Evolutionary conservation across 148 eudicot genomes (phyloP), one percentile per base, ranked within the genome.

Genomic region (Diospyros kaki): DNA sequence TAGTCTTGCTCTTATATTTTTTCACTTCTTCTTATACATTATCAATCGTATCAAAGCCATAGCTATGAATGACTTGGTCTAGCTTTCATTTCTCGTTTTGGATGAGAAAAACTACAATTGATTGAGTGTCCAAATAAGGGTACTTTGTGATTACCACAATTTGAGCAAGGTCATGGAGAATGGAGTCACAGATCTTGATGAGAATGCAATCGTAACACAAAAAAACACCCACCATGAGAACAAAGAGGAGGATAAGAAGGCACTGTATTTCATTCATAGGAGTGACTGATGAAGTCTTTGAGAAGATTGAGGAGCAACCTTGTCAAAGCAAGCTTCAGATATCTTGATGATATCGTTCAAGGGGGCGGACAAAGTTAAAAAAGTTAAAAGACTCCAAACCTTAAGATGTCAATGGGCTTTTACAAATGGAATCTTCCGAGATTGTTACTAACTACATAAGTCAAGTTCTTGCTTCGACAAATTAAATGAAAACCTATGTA

Each of bases 291-390:
- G 75, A 3, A 52, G 41, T 42, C 7, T 59, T 72, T 59, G 52
- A 72, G 64, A 72, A 72, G 75, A 72, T 72, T 12, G 53, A 1
- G 65, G 54, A 13, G 75, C 75, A 58, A 55, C 59, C 3, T 6
- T 14, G 12, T 9, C 59, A 9, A 55, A 55, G 59, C 59, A 55
- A 55, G 59, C 59, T 2, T 13, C 2, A 14, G 59, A 55, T 14
- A 55, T 10, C 3, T 14, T 55, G 3, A 14, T 2, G 12, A 55
- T 3, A 13, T 55, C 59, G 12, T 55, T 55, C 15, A 55, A 9
- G 12, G 59, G 59, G 12, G 59, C 15, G 12, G 59, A 55, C 12
- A 55, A 55, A 55, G 59, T 10, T 13, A 0, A 28, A 10, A 55
- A 55, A 55, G 59, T 10, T 13, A 0, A 28, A 10, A 9, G 59